Evolutionary conservation across 2,329 filamentous ascomycete species (phyloP).

Genomic region (Rhexocercosporidium sp.): DNA sequence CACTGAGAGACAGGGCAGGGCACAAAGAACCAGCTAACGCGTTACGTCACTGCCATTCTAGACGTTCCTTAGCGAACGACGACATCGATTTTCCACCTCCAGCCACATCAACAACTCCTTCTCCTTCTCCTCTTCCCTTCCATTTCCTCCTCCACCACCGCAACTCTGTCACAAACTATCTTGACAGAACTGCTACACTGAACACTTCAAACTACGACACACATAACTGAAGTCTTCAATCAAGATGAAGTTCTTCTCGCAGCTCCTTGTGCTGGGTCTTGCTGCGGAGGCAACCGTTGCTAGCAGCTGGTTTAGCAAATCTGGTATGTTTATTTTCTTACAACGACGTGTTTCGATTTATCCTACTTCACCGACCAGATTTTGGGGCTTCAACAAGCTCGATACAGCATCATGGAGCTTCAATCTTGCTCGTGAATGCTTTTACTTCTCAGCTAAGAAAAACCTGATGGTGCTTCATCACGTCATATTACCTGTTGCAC

Average conservation of each 20-base stretch:
- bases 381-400: conserved; percentile 19
- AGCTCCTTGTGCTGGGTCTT: conserved; percentile 73
- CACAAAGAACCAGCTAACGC: background rate
- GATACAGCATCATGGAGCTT: conserved; percentile 8
- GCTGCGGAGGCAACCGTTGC: conserved; percentile 72
- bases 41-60: conserved; percentile 14
- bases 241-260: conserved; percentile 78
- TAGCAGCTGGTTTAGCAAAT: conserved; percentile 85
- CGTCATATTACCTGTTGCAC: conserved; percentile 15
- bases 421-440: background rate
- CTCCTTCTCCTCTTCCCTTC: background rate
- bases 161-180: conserved; percentile 3
- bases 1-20: background rate
- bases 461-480: conserved; percentile 1
- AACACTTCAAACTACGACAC: background rate
- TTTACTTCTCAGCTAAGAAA: background rate
- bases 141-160: conserved; percentile 9
- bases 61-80: conserved; percentile 11
- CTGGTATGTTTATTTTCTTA: conserved; percentile 63
- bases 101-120: conserved; percentile 10
- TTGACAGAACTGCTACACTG: conserved; percentile 15
- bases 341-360: conserved; percentile 14
- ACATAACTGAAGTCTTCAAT: conserved; percentile 14
- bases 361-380: conserved; percentile 13
- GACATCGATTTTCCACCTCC: background rate